Conservation (phyloP, 441 rosid genomes). For the Adansonia rubrostipa region DNA sequence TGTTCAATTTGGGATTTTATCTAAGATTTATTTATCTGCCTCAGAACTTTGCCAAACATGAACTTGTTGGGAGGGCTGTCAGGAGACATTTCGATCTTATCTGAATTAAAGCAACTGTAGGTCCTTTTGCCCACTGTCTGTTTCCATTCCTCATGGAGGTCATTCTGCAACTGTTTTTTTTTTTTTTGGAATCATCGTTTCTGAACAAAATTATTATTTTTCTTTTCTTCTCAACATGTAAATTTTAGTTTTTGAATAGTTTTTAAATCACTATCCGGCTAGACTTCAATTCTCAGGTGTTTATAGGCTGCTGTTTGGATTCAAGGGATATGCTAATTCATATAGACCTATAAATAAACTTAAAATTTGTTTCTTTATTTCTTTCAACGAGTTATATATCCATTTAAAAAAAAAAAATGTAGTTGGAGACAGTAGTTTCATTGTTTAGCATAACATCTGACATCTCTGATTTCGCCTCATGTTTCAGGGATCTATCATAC, state of each 20-base stretch:
- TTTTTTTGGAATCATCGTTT: too few species aligned
- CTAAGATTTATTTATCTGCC: slow-evolving; percentile 24
- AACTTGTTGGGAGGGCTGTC: slow-evolving; percentile 59
- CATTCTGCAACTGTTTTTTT: not conserved
- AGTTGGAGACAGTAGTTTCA: too few species aligned
- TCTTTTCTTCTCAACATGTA: not conserved
- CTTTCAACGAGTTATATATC: not conserved
- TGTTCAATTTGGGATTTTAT: not conserved
- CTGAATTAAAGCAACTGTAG: slow-evolving; percentile 70
- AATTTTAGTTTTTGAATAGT: not conserved
- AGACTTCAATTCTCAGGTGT: not conserved
- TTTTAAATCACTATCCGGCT: not conserved
- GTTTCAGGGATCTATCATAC: slow-evolving; percentile 70
- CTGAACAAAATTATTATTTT: not conserved
- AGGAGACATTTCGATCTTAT: slow-evolving; percentile 51
- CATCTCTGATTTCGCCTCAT: not conserved
- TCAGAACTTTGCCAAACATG: slow-evolving; percentile 62
- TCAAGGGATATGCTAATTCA: not conserved
- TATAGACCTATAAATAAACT: not conserved
- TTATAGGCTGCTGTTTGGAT: not conserved
- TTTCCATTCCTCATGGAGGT: not conserved
- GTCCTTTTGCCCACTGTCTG: slow-evolving; percentile 30
- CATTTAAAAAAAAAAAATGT: not conserved
- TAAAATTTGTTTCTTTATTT: not conserved
- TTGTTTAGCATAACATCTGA: not conserved